phyloP scores from a whole-genome alignment of 345 rosid species.

The Anacardium occidentale region DNA sequence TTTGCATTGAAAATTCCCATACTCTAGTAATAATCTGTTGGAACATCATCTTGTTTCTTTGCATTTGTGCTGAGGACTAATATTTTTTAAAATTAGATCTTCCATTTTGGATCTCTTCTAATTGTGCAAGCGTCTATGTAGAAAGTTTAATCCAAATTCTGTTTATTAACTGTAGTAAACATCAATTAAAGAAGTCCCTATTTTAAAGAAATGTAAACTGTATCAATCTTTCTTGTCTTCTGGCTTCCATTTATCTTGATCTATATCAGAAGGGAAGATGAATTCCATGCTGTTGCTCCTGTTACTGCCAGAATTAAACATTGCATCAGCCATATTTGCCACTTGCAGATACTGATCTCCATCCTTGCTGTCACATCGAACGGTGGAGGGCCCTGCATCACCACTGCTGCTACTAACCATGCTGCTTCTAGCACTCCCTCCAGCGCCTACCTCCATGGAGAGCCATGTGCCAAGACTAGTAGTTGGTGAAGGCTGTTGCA shows the following conservation, averaged over 20 bases:
- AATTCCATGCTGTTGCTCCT: conserved; percentile 58
- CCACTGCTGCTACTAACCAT: background rate
- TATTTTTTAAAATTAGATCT: too few relatives aligned
- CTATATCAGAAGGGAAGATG: conserved; percentile 38
- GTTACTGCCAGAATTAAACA: conserved; percentile 63
- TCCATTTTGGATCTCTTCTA: too few relatives aligned
- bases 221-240: conserved; percentile 34
- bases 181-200: too few relatives aligned
- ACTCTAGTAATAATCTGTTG: too few relatives aligned
- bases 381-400: conserved; percentile 34
- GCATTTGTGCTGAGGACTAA: too few relatives aligned
- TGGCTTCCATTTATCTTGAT: conserved; percentile 28
- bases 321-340: conserved; percentile 54
- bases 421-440: conserved; percentile 12
- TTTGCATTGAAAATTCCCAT: too few relatives aligned
- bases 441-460: conserved; percentile 32
- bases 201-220: too few relatives aligned
- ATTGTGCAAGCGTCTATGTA: too few relatives aligned
- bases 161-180: too few relatives aligned
- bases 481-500: conserved; percentile 11
- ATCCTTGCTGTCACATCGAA: conserved; percentile 27
- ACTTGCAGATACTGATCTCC: conserved; percentile 25
- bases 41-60: too few relatives aligned
- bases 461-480: conserved; percentile 24
- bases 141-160: too few relatives aligned